Conservation (phyloP, 805 yeast species). For the Metschnikowia dekortorum region DNA sequence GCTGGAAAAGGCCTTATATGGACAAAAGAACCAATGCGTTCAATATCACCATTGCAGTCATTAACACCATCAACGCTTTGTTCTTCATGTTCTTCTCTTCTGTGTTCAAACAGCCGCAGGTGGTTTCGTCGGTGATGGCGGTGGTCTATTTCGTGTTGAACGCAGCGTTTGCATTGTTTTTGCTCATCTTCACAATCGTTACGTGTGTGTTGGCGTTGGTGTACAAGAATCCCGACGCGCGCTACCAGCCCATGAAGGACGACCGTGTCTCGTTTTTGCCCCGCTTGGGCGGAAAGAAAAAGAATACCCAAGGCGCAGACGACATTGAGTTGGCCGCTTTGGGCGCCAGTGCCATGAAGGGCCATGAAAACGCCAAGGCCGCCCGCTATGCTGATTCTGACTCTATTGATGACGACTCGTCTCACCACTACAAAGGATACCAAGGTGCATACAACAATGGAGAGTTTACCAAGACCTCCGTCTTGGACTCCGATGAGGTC, state of each 20-base stretch:
- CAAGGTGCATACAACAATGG: constrained; percentile 12
- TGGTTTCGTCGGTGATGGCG: constrained; percentile 90
- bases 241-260: constrained; percentile 95
- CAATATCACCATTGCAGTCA: constrained; percentile 79
- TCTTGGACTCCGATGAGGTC: constrained; percentile 26
- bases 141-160: constrained; percentile 84
- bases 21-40: constrained; percentile 92
- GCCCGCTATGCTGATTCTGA: constrained; percentile 27
- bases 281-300: constrained; percentile 38
- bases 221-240: constrained; percentile 88
- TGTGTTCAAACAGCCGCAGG: constrained; percentile 75
- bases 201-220: constrained; percentile 82
- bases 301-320: constrained; percentile 26
- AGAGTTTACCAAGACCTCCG: constrained; percentile 11
- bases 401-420: constrained; percentile 26
- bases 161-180: constrained; percentile 80
- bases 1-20: constrained; percentile 83
- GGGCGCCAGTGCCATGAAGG: constrained; percentile 66
- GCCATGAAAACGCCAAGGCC: constrained; percentile 42
- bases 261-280: constrained; percentile 96
- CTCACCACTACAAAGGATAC: constrained; percentile 5
- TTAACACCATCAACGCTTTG: constrained; percentile 76
- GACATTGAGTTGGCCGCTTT: constrained; percentile 68
- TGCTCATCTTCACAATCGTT: constrained; percentile 79
- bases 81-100: constrained; percentile 88